A percentile compares a stretch with the other conserved stretches of the same genome.
Evolutionary conservation across 2,329 filamentous ascomycete genomes (phyloP).

Genomic region (Cladosporium sp.): DNA sequence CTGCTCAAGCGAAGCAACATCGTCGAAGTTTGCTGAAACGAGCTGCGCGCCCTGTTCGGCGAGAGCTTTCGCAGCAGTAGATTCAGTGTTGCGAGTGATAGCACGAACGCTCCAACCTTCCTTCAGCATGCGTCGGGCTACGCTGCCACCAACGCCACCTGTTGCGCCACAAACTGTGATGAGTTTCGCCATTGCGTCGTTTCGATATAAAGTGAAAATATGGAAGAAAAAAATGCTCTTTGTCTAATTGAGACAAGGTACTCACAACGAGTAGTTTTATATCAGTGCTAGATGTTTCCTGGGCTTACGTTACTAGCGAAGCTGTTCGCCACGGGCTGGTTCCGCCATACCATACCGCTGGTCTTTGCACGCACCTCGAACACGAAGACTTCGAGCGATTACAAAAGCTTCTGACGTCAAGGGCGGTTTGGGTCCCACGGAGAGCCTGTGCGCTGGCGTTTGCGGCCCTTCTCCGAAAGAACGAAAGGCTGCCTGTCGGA

Average conservation of each 20-base stretch:
- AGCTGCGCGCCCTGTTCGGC: slow-evolving; percentile 24
- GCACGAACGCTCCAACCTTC: slow-evolving; percentile 28
- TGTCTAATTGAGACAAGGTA: not conserved
- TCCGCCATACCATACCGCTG: not conserved
- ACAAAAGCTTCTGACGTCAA: not conserved
- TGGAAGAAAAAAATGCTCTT: not conserved
- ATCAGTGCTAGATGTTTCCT: not conserved
- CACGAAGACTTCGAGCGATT: not conserved
- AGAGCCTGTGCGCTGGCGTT: not conserved
- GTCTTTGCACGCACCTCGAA: not conserved
- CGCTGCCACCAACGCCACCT: slow-evolving; percentile 27
- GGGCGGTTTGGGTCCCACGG: not conserved
- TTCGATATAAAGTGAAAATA: not conserved
- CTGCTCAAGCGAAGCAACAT: slow-evolving; percentile 20
- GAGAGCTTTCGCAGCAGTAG: slow-evolving; percentile 27
- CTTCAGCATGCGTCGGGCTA: slow-evolving; percentile 26
- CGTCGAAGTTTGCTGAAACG: slow-evolving; percentile 22
- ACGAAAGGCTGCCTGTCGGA: not conserved
- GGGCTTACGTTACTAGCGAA: not conserved
- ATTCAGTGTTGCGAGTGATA: slow-evolving; percentile 29
- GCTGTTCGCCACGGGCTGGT: not conserved
- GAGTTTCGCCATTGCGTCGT: slow-evolving; percentile 19
- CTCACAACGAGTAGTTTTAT: not conserved
- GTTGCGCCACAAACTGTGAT: slow-evolving; percentile 18
- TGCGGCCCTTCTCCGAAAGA: not conserved